Evolutionary conservation across 208 protist species (phyloP).

Genomic region (Trypanosoma melophagium): DNA sequence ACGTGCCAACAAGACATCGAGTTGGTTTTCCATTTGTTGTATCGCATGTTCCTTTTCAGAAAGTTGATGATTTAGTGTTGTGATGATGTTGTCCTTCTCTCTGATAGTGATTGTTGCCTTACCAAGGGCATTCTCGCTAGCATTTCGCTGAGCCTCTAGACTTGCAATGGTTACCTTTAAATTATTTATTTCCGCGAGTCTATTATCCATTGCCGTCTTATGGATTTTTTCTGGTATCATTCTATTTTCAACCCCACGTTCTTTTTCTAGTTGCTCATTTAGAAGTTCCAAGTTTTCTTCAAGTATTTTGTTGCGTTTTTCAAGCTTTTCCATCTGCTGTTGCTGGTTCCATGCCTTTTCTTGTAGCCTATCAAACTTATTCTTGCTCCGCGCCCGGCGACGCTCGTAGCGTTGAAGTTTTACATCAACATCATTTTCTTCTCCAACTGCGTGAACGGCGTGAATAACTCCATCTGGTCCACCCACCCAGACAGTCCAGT

Average conservation of each 20-base stretch:
- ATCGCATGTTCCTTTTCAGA: slow-evolving; percentile 10
- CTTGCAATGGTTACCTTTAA: not conserved
- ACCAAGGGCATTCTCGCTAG: not conserved
- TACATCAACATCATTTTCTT: slow-evolving; percentile 2
- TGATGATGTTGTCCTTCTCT: slow-evolving; percentile 16
- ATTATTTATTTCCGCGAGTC: not conserved
- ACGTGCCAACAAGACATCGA: not conserved
- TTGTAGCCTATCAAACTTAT: not conserved
- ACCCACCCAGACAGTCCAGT: slow-evolving; percentile 24
- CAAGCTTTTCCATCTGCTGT: slow-evolving; percentile 1
- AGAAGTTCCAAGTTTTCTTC: slow-evolving; percentile 14
- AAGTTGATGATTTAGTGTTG: not conserved
- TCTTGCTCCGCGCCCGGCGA: not conserved
- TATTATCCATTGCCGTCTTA: not conserved
- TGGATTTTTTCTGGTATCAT: not conserved
- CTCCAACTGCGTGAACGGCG: not conserved
- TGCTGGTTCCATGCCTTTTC: not conserved
- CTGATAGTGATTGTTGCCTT: not conserved
- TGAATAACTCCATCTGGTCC: slow-evolving; percentile 15
- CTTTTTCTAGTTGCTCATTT: not conserved
- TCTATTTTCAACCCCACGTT: not conserved
- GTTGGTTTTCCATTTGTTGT: not conserved
- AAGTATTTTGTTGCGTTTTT: slow-evolving; percentile 19
- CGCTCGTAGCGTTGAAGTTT: not conserved
- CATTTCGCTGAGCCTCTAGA: slow-evolving; percentile 2